phyloP scores from a whole-genome alignment of 2,329 filamentous ascomycete species.

The Dactylellina leptospora region DNA sequence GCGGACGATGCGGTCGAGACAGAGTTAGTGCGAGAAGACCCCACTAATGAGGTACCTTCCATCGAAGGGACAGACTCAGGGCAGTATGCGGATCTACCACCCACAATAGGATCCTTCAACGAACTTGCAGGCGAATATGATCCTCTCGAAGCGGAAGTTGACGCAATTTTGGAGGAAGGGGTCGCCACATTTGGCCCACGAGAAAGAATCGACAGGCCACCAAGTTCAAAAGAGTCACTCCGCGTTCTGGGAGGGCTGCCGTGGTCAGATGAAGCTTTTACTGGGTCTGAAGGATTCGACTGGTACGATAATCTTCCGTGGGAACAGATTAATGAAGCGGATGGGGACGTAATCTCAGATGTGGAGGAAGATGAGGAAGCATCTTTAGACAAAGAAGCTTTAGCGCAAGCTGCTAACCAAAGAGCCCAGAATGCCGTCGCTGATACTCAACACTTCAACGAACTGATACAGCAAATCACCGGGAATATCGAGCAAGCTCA shows the following conservation, averaged over 20 bases:
- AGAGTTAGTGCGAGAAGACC: too few species aligned
- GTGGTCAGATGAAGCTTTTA: conserved; percentile 1
- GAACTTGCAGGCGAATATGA: conserved; percentile 1
- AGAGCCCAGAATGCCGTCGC: too few species aligned
- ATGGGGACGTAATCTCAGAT: background rate
- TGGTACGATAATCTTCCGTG: conserved; percentile 3
- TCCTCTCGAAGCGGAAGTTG: background rate
- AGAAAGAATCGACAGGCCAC: too few species aligned
- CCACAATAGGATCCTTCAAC: conserved; percentile 3
- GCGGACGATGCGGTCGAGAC: too few species aligned
- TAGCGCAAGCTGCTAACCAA: too few species aligned
- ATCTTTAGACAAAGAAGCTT: background rate
- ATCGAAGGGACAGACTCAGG: too few species aligned
- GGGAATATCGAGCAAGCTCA: too few species aligned
- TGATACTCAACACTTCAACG: background rate
- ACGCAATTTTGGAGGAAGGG: background rate
- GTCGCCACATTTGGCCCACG: background rate
- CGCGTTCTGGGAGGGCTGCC: background rate
- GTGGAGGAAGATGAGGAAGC: background rate
- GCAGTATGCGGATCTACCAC: too few species aligned
- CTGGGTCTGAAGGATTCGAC: background rate
- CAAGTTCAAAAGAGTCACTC: background rate
- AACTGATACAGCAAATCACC: background rate
- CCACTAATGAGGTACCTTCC: too few species aligned
- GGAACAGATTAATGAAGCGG: background rate